Evolutionary conservation across 331 rosid genomes (phyloP).

Genomic region (Quercus phellos): DNA sequence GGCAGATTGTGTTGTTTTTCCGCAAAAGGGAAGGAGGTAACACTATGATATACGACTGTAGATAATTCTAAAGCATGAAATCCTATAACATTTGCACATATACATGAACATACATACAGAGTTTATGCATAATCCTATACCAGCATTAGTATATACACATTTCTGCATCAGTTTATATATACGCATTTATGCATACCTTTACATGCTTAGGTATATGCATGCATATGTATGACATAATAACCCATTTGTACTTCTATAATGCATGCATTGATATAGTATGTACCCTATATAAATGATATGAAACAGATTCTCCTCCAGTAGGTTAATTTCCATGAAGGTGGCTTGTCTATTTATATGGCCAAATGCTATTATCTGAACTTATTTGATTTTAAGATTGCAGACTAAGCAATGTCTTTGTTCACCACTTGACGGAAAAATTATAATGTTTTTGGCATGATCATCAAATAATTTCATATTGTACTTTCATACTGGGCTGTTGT

Average conservation of each 20-base stretch:
- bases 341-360: too few species aligned
- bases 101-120: constrained; percentile 30
- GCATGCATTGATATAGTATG: too few species aligned
- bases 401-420: too few species aligned
- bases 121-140: too few species aligned
- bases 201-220: too few species aligned
- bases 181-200: constrained; percentile 24
- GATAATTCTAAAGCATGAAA: neutral
- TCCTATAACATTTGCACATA: constrained; percentile 39
- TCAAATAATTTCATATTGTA: too few species aligned
- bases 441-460: neutral
- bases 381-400: constrained; percentile 25
- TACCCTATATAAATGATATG: too few species aligned
- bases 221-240: too few species aligned
- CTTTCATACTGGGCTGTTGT: neutral
- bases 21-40: constrained; percentile 68
- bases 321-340: too few species aligned
- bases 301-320: too few species aligned
- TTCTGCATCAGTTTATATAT: constrained; percentile 18
- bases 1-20: constrained; percentile 66
- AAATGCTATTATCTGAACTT: too few species aligned
- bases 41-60: neutral
- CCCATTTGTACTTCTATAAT: too few species aligned
- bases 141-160: constrained; percentile 2
- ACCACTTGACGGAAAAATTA: neutral